These are phyloP conservation scores for Alternaria tenuissima DNA, from an alignment of 2,329 filamentous ascomycete genomes.

Conservation along the genomic window DNA sequence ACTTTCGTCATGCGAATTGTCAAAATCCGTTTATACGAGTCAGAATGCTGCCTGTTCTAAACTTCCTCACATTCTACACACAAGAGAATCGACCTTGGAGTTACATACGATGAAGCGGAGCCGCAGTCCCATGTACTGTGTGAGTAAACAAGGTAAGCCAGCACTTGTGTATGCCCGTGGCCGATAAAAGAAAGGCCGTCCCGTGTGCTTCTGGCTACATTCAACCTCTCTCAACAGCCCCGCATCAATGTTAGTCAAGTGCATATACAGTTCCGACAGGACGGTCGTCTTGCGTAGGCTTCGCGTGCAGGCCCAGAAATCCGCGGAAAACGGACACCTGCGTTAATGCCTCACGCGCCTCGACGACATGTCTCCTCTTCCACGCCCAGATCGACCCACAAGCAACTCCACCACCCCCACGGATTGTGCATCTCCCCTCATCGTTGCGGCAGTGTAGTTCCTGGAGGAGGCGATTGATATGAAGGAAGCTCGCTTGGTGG, in stretches of 20 bases:
- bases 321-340: background rate
- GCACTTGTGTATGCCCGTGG: background rate
- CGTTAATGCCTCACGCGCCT: background rate
- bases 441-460: background rate
- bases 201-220: background rate
- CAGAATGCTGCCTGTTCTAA: background rate
- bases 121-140: background rate
- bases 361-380: background rate
- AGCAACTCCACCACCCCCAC: background rate
- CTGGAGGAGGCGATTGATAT: background rate
- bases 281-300: background rate
- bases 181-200: background rate
- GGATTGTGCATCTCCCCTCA: background rate
- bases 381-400: no score
- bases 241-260: background rate
- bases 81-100: no score
- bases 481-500: background rate
- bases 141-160: background rate
- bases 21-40: background rate
- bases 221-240: background rate
- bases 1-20: background rate
- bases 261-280: background rate
- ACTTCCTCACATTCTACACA: background rate
- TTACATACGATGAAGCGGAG: no score
- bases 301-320: background rate